Conservation (phyloP, 1,139 yeast genomes). For the Candida labiduridarum region DNA sequence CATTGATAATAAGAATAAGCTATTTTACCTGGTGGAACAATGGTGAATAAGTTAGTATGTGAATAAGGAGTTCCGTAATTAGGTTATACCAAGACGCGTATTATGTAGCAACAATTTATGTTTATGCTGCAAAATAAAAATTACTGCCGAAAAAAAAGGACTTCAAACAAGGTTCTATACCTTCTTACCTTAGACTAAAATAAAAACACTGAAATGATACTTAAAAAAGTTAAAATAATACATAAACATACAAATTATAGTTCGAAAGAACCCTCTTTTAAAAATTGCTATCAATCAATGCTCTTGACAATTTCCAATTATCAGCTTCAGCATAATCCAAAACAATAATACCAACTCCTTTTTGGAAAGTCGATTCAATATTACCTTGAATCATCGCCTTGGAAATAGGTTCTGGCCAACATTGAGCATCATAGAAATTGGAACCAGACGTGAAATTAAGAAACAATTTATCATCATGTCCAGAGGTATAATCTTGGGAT, state of each 20-base stretch:
- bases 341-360: conserved; percentile 62
- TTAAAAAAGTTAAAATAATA: not conserved
- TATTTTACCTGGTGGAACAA: too few species aligned
- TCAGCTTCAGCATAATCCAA: conserved; percentile 69
- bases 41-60: too few species aligned
- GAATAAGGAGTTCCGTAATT: too few species aligned
- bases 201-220: not conserved
- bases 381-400: conserved; percentile 50
- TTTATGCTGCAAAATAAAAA: too few species aligned
- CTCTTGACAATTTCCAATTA: conserved; percentile 59
- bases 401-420: conserved; percentile 77
- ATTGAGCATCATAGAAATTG: conserved; percentile 66
- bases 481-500: conserved; percentile 55
- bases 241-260: not conserved
- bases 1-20: too few species aligned
- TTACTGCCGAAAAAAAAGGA: too few species aligned
- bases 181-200: not conserved
- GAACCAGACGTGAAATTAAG: conserved; percentile 77
- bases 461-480: conserved; percentile 58
- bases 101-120: too few species aligned
- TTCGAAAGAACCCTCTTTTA: conserved; percentile 15
- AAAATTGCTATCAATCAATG: conserved; percentile 59
- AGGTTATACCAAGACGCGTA: too few species aligned
- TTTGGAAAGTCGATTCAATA: conserved; percentile 53
- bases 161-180: too few species aligned